phyloP scores from a whole-genome alignment of 352 stramenopile genomes.

The Thalassiosira oceanica region DNA sequence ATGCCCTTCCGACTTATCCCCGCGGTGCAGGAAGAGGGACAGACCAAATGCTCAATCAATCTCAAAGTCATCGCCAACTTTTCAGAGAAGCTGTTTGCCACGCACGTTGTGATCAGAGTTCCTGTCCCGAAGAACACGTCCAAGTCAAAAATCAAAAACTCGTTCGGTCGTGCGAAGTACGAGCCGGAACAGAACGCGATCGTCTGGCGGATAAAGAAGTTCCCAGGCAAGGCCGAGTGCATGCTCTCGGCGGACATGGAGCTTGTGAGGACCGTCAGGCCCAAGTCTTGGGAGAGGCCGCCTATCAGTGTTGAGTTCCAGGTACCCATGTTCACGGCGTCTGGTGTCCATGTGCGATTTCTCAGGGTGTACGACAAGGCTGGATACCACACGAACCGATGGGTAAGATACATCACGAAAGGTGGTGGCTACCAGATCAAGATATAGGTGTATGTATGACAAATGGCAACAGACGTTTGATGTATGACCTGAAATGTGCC shows the following conservation, averaged over 20 bases:
- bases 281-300: conserved; percentile 94
- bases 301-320: conserved; percentile 98
- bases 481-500: too few relatives aligned
- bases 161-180: conserved; percentile 94
- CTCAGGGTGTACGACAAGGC: conserved; percentile 98
- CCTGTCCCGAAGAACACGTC: conserved; percentile 94
- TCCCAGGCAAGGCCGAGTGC: conserved; percentile 92
- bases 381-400: conserved; percentile 96
- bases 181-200: conserved; percentile 97
- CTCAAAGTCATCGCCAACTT: conserved; percentile 92
- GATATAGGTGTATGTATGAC: too few relatives aligned
- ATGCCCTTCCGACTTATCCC: conserved; percentile 97
- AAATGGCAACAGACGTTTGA: too few relatives aligned
- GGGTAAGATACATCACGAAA: conserved; percentile 98
- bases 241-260: conserved; percentile 95
- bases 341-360: conserved; percentile 96
- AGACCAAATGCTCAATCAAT: conserved; percentile 83
- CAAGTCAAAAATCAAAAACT: conserved; percentile 92
- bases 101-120: conserved; percentile 95
- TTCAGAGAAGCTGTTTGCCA: conserved; percentile 93
- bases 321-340: conserved; percentile 97
- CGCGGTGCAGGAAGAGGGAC: conserved; percentile 5
- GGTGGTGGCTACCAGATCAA: conserved; percentile 96
- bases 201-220: conserved; percentile 96
- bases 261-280: conserved; percentile 94